Percentiles rank a stretch among this genome's conserved stretches.
Conservation (phyloP, 2,329 filamentous ascomycete species). For the Aspergillus fijiensis region DNA sequence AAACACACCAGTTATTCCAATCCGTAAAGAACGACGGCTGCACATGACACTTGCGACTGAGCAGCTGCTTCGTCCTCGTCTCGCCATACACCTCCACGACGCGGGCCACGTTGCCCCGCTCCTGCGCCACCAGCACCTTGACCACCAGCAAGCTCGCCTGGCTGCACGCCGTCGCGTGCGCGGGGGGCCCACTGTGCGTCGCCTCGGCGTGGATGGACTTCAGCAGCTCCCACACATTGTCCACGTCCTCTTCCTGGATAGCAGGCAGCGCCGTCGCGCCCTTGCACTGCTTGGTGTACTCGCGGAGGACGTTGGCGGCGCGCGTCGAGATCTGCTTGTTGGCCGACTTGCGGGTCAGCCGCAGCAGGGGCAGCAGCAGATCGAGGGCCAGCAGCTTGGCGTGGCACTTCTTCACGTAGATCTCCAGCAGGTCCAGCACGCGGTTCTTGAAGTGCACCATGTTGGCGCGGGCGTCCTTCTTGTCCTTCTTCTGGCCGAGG, state of each 20-base stretch:
- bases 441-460: slow-evolving; percentile 95
- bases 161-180: slow-evolving; percentile 73
- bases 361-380: slow-evolving; percentile 73
- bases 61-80: slow-evolving; percentile 61
- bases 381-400: slow-evolving; percentile 65
- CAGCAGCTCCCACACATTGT: slow-evolving; percentile 59
- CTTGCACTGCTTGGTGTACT: slow-evolving; percentile 66
- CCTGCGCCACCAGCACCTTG: slow-evolving; percentile 44
- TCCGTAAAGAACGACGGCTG: slow-evolving; percentile 68
- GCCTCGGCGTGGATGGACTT: slow-evolving; percentile 67
- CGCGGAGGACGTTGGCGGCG: slow-evolving; percentile 68
- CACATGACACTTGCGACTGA: slow-evolving; percentile 57
- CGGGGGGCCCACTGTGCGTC: slow-evolving; percentile 56
- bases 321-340: slow-evolving; percentile 74
- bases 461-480: slow-evolving; percentile 81
- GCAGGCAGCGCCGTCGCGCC: slow-evolving; percentile 44
- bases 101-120: slow-evolving; percentile 54
- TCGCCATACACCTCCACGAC: slow-evolving; percentile 65
- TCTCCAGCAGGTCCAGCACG: slow-evolving; percentile 80
- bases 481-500: slow-evolving; percentile 74
- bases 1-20: slow-evolving; percentile 70
- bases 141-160: slow-evolving; percentile 50
- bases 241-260: slow-evolving; percentile 33
- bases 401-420: slow-evolving; percentile 79
- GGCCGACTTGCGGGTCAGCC: slow-evolving; percentile 71